Evolutionary conservation across 169 alveolate species (phyloP), one percentile per base, ranked within the genome.

Genomic region (Babesia bigemina): DNA sequence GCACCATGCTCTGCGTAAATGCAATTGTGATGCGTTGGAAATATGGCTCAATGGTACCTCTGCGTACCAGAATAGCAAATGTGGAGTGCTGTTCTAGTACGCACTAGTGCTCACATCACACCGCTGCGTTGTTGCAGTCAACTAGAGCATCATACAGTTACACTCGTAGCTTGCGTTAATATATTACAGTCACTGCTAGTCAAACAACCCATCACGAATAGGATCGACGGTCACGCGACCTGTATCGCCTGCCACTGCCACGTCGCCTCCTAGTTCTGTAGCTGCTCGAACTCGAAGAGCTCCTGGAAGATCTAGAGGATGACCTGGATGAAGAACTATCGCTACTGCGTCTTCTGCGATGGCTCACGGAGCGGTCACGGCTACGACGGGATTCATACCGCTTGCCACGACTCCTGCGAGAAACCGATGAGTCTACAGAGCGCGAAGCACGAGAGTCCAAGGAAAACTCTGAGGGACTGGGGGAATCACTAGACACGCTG

Each of bases 401-500:
- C n/a, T n/a, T 10, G 11, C 59, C 44, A 3, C 73, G 73, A 24
- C 57, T 14, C 2, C 29, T 28, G 7, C 22, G 33, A 19, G 76
- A 67, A 4, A 21, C 19, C n/a, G 63, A 53, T 6, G 66, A 53
- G 4, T 10, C 14, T 0, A 45, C 19, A 1, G 50, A 45, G 50
- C 50, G 50, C 50, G 76, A 52, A 50, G 26, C 6, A 17, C 67
- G 33, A 8, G 66, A 52, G 19, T 12, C 42, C 3, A n/a, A n/a
- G n/a, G 39, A 21, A 45, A 2, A 16, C 12, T 49, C 11, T 7
- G 73, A 63, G 28, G 58, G 16, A 19, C 44, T 16, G n/a, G 73
- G 60, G 24, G 73, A 55, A 33, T 29, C 21, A 10, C 66, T 33
- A 14, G 76, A 55, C 36, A 14, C 58, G 28, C 76, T 67, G 55